Evolutionary conservation across 2,329 filamentous ascomycete genomes (phyloP).

Genomic region (Sporothrix curviconia): DNA sequence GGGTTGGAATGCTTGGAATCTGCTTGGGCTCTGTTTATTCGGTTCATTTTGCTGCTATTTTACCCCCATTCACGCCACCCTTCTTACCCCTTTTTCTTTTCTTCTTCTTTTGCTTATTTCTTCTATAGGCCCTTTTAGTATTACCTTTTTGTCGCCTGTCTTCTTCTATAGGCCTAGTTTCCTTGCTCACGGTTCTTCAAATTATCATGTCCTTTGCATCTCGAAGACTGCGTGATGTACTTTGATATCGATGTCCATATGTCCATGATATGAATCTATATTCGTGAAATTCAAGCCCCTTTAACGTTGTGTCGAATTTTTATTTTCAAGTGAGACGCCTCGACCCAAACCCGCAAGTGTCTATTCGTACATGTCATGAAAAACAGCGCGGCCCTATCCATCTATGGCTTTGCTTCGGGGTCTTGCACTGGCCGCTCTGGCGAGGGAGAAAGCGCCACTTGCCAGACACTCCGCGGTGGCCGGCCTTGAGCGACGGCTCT

Average conservation of each 20-base stretch:
- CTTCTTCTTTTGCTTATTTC: neutral
- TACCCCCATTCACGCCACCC: constrained; percentile 4
- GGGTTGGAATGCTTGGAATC: constrained; percentile 14
- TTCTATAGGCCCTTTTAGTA: neutral
- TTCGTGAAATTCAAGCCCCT: too few relatives aligned
- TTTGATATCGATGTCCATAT: too few relatives aligned
- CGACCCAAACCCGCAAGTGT: neutral
- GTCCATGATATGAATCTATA: too few relatives aligned
- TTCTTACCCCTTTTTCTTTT: neutral
- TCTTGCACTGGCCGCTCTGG: neutral
- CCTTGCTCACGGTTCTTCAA: too few relatives aligned
- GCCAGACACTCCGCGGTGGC: constrained; percentile 10
- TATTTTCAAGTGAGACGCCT: neutral
- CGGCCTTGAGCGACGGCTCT: constrained; percentile 13
- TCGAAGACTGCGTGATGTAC: too few relatives aligned
- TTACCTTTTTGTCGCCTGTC: neutral
- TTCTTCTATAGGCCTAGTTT: too few relatives aligned
- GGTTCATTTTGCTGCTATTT: neutral
- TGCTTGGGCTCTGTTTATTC: constrained; percentile 13
- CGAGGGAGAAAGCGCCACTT: neutral
- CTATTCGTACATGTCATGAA: neutral
- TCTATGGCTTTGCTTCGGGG: neutral
- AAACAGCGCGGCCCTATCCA: neutral
- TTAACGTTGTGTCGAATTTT: neutral
- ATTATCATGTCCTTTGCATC: too few relatives aligned